Evolutionary conservation across 129 eudicot species (phyloP).

Genomic region (Pittosporum tobira): DNA sequence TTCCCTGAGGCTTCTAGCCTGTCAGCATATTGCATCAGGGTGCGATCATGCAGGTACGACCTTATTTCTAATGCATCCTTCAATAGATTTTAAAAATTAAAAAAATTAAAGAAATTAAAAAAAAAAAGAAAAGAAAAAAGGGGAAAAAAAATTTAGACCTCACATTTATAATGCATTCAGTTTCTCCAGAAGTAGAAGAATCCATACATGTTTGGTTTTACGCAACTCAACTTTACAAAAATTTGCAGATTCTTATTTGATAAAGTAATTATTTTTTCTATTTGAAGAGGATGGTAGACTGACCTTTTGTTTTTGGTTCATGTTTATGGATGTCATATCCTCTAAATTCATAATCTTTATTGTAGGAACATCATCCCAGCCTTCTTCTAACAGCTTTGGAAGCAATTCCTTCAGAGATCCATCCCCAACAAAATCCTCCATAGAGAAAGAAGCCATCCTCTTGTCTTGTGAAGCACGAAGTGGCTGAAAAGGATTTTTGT

Average conservation of each 20-base stretch:
- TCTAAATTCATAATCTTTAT: slow-evolving; percentile 71
- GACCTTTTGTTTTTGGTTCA: slow-evolving; percentile 69
- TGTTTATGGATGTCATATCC: slow-evolving; percentile 54
- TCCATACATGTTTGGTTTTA: slow-evolving; percentile 58
- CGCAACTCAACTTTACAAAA: no score
- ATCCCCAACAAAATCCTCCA: slow-evolving; percentile 76
- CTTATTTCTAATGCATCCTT: slow-evolving; percentile 84
- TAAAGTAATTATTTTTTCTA: no score
- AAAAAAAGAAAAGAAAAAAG: no score
- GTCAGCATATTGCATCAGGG: slow-evolving; percentile 64
- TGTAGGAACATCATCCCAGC: slow-evolving; percentile 88
- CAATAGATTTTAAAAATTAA: slow-evolving; percentile 41
- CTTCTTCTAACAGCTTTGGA: slow-evolving; percentile 70
- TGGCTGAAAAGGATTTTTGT: not conserved
- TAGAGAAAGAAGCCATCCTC: slow-evolving; percentile 65
- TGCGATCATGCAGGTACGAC: slow-evolving; percentile 77
- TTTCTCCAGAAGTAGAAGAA: slow-evolving; percentile 43
- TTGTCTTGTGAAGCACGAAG: not conserved
- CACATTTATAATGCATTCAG: no score
- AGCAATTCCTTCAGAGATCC: slow-evolving; percentile 52
- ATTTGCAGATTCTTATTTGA: no score
- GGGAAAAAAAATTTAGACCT: no score
- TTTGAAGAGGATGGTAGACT: not conserved
- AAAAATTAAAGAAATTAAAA: no score
- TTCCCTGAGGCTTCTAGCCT: slow-evolving; percentile 64